Percentiles rank a stretch among this genome's conserved stretches.
phyloP scores from a whole-genome alignment of 139 green algal genomes.

The Chlamydomonas sphaeroides region DNA sequence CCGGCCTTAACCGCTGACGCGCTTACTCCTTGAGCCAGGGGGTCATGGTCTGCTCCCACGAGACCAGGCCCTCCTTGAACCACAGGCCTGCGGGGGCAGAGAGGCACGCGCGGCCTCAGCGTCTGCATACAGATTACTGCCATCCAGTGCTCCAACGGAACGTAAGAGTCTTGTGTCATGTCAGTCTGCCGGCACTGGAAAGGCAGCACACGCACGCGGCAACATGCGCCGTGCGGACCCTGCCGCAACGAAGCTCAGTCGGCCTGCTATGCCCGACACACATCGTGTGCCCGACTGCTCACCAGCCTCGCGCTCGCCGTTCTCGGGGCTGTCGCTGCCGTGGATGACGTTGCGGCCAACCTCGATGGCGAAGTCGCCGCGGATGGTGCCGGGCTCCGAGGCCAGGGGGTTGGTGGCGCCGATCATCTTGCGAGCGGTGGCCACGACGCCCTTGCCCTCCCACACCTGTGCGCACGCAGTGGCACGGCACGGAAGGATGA shows the following conservation, averaged over 20 bases:
- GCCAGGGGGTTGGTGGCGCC: slow-evolving; percentile 95
- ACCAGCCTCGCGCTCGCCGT: slow-evolving; percentile 92
- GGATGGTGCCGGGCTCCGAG: slow-evolving; percentile 95
- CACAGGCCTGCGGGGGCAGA: slow-evolving; percentile 73
- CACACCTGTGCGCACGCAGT: slow-evolving; percentile 74
- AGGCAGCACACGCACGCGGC: too few species aligned
- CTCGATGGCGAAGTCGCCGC: slow-evolving; percentile 85
- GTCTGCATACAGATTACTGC: too few species aligned
- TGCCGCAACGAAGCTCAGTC: too few species aligned
- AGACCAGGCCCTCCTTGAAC: slow-evolving; percentile 77
- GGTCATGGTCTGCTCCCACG: slow-evolving; percentile 71
- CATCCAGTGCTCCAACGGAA: too few species aligned
- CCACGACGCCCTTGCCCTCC: slow-evolving; percentile 96
- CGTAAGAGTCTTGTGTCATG: too few species aligned
- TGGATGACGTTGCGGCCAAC: slow-evolving; percentile 96
- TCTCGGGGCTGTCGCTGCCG: slow-evolving; percentile 90
- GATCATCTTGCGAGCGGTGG: slow-evolving; percentile 91
- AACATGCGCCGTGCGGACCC: too few species aligned
- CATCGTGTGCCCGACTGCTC: too few species aligned
- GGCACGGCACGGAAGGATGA: too few species aligned
- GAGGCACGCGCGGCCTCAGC: neutral
- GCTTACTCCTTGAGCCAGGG: slow-evolving; percentile 81
- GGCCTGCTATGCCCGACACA: too few species aligned
- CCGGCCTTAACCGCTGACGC: too few species aligned
- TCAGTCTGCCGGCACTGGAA: too few species aligned